Evolutionary conservation across 306 rosid species (phyloP), one percentile per base, ranked within the genome.

Genomic region (Cucumis hystrix): DNA sequence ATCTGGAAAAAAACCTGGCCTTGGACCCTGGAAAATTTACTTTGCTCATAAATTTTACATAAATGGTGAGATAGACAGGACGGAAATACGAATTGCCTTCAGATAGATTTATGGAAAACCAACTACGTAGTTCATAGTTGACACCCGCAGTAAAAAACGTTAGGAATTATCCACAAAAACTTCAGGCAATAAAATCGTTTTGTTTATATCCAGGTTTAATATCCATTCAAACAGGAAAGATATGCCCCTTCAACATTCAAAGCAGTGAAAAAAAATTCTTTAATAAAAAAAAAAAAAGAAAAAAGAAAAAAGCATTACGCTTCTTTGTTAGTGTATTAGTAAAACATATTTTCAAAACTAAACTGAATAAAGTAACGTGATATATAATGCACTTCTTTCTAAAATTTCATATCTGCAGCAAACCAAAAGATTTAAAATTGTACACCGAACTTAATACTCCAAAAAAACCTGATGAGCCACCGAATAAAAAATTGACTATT

Each of bases 1-100:
- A 66, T 92, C 97, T 0, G 84, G 89, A 75, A 87, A 91, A 80
- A 89, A 92, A 63, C 92, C 96, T 13, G 98, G 93, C 88, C 97
- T 86, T 47, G 92, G 88, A 16, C 91, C 99, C 99, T 96, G 91
- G 71, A 45, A 61, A 77, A 89, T 76, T 77, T 40, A 47, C 12
- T 28, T 28, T 30, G 82, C 61, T 76, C 71, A 72, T 76, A 73
- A 79, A 21, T 78, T 66, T 25, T 61, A 79, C 18, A 28, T 13
- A 71, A 10, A 71, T 1, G 14, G 21, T 20, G 61, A 45, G 7
- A 21, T 12, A 15, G 41, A 47, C 30, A 21, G 39, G 37, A 23
- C 28, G 12, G 35, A 3, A 70, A 68, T 43, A 45, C 7, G 49
- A 71, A 49, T 15, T 71, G 21, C 25, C 16, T 45, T 49, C 59